phyloP scores from a whole-genome alignment of 1,284 basidiomycete species.

The Cutaneotrichosporon mucoides region DNA sequence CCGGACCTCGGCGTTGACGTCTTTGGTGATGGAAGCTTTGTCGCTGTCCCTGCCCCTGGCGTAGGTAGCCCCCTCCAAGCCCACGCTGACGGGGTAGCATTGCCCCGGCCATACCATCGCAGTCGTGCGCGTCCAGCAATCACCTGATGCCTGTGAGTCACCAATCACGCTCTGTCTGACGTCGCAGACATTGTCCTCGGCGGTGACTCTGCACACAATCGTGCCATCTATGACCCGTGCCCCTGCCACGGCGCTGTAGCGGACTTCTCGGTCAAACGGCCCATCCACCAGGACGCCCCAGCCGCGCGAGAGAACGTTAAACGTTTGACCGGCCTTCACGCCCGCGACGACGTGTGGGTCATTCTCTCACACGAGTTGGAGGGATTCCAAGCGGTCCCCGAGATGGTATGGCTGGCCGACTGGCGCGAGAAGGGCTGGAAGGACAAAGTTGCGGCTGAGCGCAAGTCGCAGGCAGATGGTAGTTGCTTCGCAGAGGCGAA shows the following conservation, averaged over 20 bases:
- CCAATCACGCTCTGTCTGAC: background rate
- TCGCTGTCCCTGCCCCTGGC: slow-evolving; percentile 4
- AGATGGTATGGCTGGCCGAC: slow-evolving; percentile 7
- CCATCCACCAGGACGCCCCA: slow-evolving; percentile 3
- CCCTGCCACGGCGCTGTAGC: slow-evolving; percentile 1
- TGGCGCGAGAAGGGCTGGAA: slow-evolving; percentile 9
- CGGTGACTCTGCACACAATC: slow-evolving; percentile 7
- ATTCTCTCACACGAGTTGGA: slow-evolving; percentile 9
- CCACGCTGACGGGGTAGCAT: background rate
- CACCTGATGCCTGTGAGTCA: too few species aligned
- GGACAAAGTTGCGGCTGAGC: background rate
- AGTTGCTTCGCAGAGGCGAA: background rate
- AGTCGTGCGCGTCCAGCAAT: background rate
- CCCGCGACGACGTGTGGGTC: slow-evolving; percentile 7
- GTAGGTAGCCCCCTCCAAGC: background rate
- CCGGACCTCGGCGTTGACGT: slow-evolving; percentile 4
- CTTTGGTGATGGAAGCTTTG: slow-evolving; percentile 9
- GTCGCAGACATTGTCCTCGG: slow-evolving; percentile 9
- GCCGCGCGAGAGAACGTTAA: background rate
- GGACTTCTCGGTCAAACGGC: background rate
- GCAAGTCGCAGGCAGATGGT: background rate
- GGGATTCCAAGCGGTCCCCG: background rate
- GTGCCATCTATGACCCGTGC: slow-evolving; percentile 8
- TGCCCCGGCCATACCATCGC: slow-evolving; percentile 9
- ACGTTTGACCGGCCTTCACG: slow-evolving; percentile 5